Evolutionary conservation across 169 alveolate genomes (phyloP).

Genomic region (Toxoplasma gondii): DNA sequence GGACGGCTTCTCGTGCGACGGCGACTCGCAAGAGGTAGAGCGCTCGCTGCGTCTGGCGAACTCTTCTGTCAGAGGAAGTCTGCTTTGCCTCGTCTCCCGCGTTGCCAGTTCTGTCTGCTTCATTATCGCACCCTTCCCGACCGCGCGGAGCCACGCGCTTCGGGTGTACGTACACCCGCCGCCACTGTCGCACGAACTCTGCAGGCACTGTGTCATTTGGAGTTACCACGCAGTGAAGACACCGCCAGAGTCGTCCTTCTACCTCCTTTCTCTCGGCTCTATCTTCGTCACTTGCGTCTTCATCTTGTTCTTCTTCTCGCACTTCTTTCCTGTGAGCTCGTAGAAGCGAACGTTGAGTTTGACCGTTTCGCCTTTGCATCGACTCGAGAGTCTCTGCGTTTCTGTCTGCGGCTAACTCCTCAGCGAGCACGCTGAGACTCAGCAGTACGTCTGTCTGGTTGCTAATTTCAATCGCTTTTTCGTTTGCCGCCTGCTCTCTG

Average conservation of each 20-base stretch:
- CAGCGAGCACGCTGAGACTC: not conserved
- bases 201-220: not conserved
- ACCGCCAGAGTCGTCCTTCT: not conserved
- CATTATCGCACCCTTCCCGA: not conserved
- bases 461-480: not conserved
- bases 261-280: not conserved
- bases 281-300: not conserved
- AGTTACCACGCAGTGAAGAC: conserved; percentile 20
- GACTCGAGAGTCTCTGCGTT: not conserved
- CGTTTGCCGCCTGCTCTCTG: not conserved
- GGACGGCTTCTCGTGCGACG: not conserved
- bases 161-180: not conserved
- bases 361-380: not conserved
- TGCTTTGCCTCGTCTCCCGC: not conserved
- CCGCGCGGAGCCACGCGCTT: not conserved
- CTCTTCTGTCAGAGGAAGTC: not conserved
- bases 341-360: too few species aligned
- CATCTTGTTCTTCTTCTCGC: not conserved
- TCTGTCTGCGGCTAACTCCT: not conserved
- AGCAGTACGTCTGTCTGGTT: not conserved
- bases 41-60: not conserved
- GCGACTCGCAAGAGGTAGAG: not conserved
- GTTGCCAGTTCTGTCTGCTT: not conserved
- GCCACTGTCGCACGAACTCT: not conserved
- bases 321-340: not conserved